Conservation (phyloP, 2,329 filamentous ascomycete genomes). For the Talaromyces verruculosus region DNA sequence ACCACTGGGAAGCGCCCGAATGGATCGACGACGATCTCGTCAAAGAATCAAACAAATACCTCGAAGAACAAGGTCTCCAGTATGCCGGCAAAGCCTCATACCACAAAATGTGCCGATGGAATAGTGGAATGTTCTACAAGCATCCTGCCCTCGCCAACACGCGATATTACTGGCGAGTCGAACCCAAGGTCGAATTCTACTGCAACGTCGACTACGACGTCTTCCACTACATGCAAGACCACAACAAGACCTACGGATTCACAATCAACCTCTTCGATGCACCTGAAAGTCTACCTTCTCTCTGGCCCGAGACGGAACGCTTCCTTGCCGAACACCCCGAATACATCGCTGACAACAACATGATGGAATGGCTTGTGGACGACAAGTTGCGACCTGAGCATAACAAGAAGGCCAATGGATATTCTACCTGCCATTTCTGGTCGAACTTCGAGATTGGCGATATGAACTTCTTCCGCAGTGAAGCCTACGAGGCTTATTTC, state of each 20-base stretch:
- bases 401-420: slow-evolving; percentile 79
- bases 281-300: slow-evolving; percentile 76
- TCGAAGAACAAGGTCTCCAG: slow-evolving; percentile 82
- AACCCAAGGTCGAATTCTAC: slow-evolving; percentile 98
- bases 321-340: slow-evolving; percentile 84
- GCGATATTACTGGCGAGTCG: slow-evolving; percentile 97
- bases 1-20: slow-evolving; percentile 87
- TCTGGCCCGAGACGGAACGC: slow-evolving; percentile 95
- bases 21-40: slow-evolving; percentile 93
- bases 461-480: slow-evolving; percentile 86
- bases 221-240: slow-evolving; percentile 95
- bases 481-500: slow-evolving; percentile 93
- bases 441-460: slow-evolving; percentile 97
- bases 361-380: slow-evolving; percentile 84
- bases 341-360: slow-evolving; percentile 79
- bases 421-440: slow-evolving; percentile 99
- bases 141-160: slow-evolving; percentile 80
- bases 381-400: slow-evolving; percentile 72
- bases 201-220: slow-evolving; percentile 98
- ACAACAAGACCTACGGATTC: slow-evolving; percentile 99
- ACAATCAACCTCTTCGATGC: slow-evolving; percentile 96
- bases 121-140: slow-evolving; percentile 96
- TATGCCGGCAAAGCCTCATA: slow-evolving; percentile 88
- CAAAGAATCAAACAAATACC: slow-evolving; percentile 75
- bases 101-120: slow-evolving; percentile 99